These are phyloP conservation scores for Symbiodinium natans DNA, from an alignment of 73 alveolate species.

Conservation along the genomic window DNA sequence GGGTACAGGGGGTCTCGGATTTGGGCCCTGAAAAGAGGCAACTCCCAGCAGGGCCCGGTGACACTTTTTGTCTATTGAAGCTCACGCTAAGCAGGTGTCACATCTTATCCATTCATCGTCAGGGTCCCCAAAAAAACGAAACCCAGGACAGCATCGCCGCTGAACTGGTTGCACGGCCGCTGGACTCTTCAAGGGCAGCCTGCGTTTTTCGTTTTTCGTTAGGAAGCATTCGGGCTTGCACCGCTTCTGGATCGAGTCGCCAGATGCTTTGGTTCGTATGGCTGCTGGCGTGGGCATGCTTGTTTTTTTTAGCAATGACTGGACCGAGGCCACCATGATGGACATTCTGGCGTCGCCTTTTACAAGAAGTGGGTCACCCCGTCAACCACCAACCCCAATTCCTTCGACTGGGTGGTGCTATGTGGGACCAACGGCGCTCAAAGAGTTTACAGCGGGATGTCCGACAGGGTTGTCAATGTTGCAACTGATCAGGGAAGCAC, in stretches of 20 bases:
- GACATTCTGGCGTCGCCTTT: conserved; percentile 13
- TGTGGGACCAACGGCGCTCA: conserved; percentile 47
- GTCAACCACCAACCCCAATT: background rate
- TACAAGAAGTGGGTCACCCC: conserved; percentile 15
- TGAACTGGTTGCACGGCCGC: no score
- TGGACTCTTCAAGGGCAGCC: no score
- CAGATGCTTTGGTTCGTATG: background rate
- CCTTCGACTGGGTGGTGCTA: conserved; percentile 47
- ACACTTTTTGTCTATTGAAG: no score
- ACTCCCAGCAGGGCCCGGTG: conserved; percentile 26
- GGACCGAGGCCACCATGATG: no score
- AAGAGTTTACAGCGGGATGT: background rate
- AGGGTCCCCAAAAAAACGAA: background rate
- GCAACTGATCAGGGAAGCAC: background rate
- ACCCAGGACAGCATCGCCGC: no score
- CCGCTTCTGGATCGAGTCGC: no score
- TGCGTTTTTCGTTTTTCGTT: no score
- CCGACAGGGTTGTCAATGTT: background rate
- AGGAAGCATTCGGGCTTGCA: no score
- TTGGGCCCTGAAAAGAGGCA: no score
- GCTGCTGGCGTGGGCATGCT: no score
- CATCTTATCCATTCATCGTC: background rate
- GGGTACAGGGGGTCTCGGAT: no score
- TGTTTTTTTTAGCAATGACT: no score
- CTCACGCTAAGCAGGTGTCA: background rate